A percentile compares a stretch with the other conserved stretches of the same genome.
phyloP scores from a whole-genome alignment of 1,284 basidiomycete genomes.

The Naganishia liquefaciens region DNA sequence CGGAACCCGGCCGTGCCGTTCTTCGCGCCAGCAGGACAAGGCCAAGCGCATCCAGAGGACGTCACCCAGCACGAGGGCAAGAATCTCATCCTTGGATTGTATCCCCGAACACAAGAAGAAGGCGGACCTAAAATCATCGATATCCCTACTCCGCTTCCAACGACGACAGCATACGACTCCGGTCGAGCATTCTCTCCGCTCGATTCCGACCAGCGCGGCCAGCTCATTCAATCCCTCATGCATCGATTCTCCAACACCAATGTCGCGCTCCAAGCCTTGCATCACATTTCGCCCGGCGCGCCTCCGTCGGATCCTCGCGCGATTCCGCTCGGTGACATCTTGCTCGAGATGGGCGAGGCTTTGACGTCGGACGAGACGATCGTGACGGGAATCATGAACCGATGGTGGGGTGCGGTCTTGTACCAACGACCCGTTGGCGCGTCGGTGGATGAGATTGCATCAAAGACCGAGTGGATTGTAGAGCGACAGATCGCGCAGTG shows the following conservation, averaged over 20 bases:
- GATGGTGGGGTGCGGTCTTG: slow-evolving; percentile 51
- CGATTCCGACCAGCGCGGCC: slow-evolving; percentile 47
- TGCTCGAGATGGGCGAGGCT: slow-evolving; percentile 54
- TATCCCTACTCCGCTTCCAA: slow-evolving; percentile 3
- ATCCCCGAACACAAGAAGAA: slow-evolving; percentile 41
- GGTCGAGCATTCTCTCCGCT: slow-evolving; percentile 39
- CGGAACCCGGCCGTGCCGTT: slow-evolving; percentile 35
- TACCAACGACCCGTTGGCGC: slow-evolving; percentile 38
- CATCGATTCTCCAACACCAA: slow-evolving; percentile 53
- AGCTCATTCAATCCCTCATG: slow-evolving; percentile 45
- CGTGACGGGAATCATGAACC: slow-evolving; percentile 47
- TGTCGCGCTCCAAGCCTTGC: slow-evolving; percentile 51
- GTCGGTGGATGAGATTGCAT: slow-evolving; percentile 39
- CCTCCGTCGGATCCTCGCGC: slow-evolving; percentile 38
- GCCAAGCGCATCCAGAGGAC: slow-evolving; percentile 39
- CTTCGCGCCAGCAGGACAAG: slow-evolving; percentile 13
- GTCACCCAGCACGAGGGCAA: slow-evolving; percentile 49
- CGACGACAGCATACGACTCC: slow-evolving; percentile 19
- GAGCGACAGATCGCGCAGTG: slow-evolving; percentile 46
- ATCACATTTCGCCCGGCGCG: slow-evolving; percentile 48
- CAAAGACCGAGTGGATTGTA: slow-evolving; percentile 32
- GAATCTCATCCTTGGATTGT: slow-evolving; percentile 49
- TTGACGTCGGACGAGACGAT: slow-evolving; percentile 52
- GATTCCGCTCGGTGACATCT: slow-evolving; percentile 50
- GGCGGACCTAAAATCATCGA: slow-evolving; percentile 26